Evolutionary conservation across 768 basidiomycete genomes (phyloP).

Genomic region (Mycena rosella): DNA sequence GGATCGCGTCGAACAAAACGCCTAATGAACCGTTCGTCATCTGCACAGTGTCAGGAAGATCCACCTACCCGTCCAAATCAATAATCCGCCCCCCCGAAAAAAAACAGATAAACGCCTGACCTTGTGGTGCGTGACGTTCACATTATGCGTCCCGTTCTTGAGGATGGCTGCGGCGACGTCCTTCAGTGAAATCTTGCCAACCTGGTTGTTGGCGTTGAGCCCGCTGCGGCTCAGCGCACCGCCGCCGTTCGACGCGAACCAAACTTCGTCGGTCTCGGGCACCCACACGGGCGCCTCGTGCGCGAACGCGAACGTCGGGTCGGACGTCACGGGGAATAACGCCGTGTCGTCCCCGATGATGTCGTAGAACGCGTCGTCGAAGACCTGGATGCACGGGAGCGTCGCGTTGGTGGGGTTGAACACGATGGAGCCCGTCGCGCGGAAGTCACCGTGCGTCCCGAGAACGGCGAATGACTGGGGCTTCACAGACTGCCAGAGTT

Average conservation of each 20-base stretch:
- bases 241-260: background rate
- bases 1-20: background rate
- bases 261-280: background rate
- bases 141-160: background rate
- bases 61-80: constrained; percentile 24
- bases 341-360: background rate
- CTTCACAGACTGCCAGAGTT: background rate
- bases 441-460: background rate
- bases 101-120: background rate
- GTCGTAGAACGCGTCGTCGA: constrained; percentile 1
- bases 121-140: background rate
- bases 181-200: background rate
- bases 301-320: constrained; percentile 10
- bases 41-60: constrained; percentile 67
- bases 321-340: constrained; percentile 2
- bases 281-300: constrained; percentile 8
- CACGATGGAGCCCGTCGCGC: background rate
- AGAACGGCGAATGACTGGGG: constrained; percentile 1
- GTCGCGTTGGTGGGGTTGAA: background rate
- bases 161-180: background rate
- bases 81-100: too few relatives aligned
- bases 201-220: background rate
- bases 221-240: background rate
- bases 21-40: constrained; percentile 73
- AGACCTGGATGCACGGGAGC: background rate